Evolutionary conservation across 2,329 filamentous ascomycete genomes (phyloP).

Genomic region (Aureobasidium lini): DNA sequence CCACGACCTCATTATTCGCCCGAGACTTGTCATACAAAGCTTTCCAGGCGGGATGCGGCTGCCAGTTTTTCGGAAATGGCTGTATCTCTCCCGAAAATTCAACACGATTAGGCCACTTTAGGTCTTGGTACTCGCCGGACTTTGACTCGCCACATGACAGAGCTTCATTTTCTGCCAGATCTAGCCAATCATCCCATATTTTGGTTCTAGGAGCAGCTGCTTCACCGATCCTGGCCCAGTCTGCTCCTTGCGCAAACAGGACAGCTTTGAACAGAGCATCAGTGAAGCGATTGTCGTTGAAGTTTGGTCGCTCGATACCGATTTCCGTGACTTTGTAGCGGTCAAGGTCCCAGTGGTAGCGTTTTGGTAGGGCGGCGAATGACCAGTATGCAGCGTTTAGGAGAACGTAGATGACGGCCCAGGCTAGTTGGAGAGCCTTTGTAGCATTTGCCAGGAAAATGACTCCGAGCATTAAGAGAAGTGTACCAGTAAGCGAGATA

Average conservation of each 20-base stretch:
- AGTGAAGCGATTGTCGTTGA: conserved; percentile 36
- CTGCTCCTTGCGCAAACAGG: conserved; percentile 35
- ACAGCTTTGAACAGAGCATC: conserved; percentile 44
- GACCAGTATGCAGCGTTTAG: conserved; percentile 46
- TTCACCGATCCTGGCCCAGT: conserved; percentile 36
- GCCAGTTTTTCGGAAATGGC: background rate
- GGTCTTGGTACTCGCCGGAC: background rate
- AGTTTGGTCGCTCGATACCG: conserved; percentile 23
- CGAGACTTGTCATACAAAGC: background rate
- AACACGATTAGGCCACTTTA: background rate
- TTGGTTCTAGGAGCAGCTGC: conserved; percentile 36
- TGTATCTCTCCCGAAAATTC: background rate
- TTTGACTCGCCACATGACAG: background rate
- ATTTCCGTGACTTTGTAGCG: conserved; percentile 36
- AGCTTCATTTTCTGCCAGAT: conserved; percentile 27
- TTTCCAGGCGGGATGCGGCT: background rate
- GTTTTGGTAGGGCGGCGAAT: conserved; percentile 40
- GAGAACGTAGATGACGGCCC: conserved; percentile 43
- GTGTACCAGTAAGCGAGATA: conserved; percentile 42
- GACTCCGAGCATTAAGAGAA: conserved; percentile 47
- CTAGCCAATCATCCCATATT: conserved; percentile 37
- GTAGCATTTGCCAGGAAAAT: conserved; percentile 44
- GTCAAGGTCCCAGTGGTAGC: conserved; percentile 42
- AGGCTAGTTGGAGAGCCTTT: conserved; percentile 41
- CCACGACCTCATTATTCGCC: background rate